A percentile compares a stretch with the other conserved stretches of the same genome.
Conservation (phyloP, 2,329 filamentous ascomycete genomes). For the Helotiales sp. region DNA sequence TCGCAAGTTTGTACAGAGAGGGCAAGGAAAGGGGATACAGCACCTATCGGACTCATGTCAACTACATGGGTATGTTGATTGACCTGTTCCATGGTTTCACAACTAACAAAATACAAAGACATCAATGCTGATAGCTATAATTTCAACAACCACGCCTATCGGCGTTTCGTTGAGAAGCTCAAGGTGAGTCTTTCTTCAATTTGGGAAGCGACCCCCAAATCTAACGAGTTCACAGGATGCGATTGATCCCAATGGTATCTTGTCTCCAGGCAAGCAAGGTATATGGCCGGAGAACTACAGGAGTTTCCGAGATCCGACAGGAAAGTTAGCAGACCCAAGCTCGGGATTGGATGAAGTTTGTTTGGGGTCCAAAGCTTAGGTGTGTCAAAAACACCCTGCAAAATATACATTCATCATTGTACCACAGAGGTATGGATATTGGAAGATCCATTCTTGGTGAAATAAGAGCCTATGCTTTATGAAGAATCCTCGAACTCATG, state of each 20-base stretch:
- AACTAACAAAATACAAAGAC: background rate
- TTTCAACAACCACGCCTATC: slow-evolving; percentile 41
- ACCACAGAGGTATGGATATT: too few relatives aligned
- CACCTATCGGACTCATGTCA: slow-evolving; percentile 35
- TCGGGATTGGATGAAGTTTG: background rate
- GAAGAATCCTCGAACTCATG: too few relatives aligned
- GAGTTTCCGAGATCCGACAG: slow-evolving; percentile 2
- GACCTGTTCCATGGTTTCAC: background rate
- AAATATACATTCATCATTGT: too few relatives aligned
- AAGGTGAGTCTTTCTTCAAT: slow-evolving; percentile 33
- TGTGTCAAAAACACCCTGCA: too few relatives aligned
- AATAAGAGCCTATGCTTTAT: too few relatives aligned
- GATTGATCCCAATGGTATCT: slow-evolving; percentile 39
- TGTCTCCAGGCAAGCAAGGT: slow-evolving; percentile 42
- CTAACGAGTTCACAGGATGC: slow-evolving; percentile 31
- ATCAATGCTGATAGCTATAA: slow-evolving; percentile 30
- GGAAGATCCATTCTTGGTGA: too few relatives aligned
- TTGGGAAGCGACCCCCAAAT: background rate
- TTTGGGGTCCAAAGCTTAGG: too few relatives aligned
- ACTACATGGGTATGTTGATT: slow-evolving; percentile 40
- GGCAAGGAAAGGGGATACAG: slow-evolving; percentile 39
- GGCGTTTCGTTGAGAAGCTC: slow-evolving; percentile 40
- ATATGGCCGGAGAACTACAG: slow-evolving; percentile 33
- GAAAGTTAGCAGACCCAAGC: slow-evolving; percentile 61
- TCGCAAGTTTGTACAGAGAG: slow-evolving; percentile 37